phyloP scores from a whole-genome alignment of 1,139 yeast species.

The Tardiomyces digboiensis region DNA sequence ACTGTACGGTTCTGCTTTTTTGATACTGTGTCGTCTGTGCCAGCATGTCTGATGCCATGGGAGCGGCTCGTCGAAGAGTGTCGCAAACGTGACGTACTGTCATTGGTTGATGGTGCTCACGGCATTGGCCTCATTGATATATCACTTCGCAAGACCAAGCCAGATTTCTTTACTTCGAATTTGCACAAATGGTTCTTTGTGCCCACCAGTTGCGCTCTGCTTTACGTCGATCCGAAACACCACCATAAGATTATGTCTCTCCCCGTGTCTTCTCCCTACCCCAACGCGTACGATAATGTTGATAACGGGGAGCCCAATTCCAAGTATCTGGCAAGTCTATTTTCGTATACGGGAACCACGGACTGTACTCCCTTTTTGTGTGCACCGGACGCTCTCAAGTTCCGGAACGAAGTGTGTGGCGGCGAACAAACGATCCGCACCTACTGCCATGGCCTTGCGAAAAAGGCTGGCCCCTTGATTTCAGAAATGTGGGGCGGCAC shows the following conservation, averaged over 20 bases:
- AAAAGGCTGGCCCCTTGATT: constrained; percentile 32
- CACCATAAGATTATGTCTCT: constrained; percentile 45
- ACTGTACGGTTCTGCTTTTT: constrained; percentile 39
- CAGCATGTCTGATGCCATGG: constrained; percentile 53
- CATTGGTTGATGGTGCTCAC: constrained; percentile 69
- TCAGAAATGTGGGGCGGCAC: constrained; percentile 25
- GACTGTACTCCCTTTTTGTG: constrained; percentile 27
- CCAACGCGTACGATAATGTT: constrained; percentile 8
- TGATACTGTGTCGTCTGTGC: constrained; percentile 57
- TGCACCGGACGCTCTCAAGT: constrained; percentile 38
- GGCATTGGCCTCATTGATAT: constrained; percentile 48
- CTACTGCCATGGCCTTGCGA: constrained; percentile 40
- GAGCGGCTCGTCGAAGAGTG: constrained; percentile 40
- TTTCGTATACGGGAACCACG: constrained; percentile 29
- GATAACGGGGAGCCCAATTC: constrained; percentile 5
- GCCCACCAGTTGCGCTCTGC: constrained; percentile 50
- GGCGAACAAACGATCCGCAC: constrained; percentile 45
- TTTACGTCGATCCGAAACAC: constrained; percentile 47
- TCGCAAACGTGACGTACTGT: constrained; percentile 36
- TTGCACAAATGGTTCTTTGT: constrained; percentile 62
- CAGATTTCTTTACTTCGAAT: constrained; percentile 56
- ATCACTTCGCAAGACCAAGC: constrained; percentile 35
- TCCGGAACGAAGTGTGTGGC: constrained; percentile 47
- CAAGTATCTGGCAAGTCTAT: constrained; percentile 20
- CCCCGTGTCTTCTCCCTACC: constrained; percentile 41